Evolutionary conservation across 305 asterid species (phyloP), one percentile per base, ranked within the genome.

Genomic region (Fraxinus paxiana): DNA sequence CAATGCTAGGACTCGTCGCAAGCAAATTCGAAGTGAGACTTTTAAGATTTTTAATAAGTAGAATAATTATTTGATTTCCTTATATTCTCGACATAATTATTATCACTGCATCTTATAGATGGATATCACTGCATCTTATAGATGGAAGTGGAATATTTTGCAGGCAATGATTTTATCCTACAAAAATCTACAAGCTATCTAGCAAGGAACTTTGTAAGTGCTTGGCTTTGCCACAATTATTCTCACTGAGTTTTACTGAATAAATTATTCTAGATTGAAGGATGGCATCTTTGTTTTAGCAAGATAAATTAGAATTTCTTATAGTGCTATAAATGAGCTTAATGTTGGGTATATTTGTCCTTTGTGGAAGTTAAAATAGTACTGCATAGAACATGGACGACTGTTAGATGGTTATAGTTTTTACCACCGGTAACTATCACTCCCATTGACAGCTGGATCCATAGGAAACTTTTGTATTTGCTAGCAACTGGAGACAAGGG

Each of bases 191-290:
- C 88, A 83, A 85, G 89, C 87, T 93, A 88, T 85, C 86, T 95
- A 76, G 95, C 98, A 43, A 89, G 91, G 86, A 93, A 93, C 91
- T 92, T 95, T 82, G 98, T 95, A 87, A 90, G 98, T 91, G 81
- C 84, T 84, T 77, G 20, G 33, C 63, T 61, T 76, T 59, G 77
- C 35, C 78, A 8, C 81, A 26, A 9, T 71, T 75, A 73, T 26
- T 83, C 73, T 72, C 54, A 77, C 73, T 46, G 26, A 63, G 61
- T 82, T 80, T 79, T 75, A 61, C 70, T 76, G 76, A 12, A 31
- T 86, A 51, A 77, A 43, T 41, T 70, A 65, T 74, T 69, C 37
- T 70, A 71, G 78, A 51, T 28, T 48, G 77, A 77, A 30, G 51
- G 43, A 76, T 75, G 30, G 2, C 73, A 80, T 24, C 54, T 26